Evolutionary conservation across 2,329 filamentous ascomycete genomes (phyloP), one percentile per base, ranked within the genome.

Genomic region (Diplodia sapinea): DNA sequence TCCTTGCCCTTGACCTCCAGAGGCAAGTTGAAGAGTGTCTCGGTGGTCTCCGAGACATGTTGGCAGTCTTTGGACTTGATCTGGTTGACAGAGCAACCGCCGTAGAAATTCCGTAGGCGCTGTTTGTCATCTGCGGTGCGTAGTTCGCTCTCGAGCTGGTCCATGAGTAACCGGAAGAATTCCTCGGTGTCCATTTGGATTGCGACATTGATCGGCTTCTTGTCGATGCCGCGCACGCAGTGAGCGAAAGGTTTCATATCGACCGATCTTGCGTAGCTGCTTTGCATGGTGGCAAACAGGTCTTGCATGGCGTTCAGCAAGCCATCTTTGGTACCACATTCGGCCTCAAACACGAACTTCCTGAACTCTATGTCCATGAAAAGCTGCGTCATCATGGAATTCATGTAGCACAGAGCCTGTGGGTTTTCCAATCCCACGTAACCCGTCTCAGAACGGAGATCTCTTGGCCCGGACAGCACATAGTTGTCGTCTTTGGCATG

Each of bases 121-220:
- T 87, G 88, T 78, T 92, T 96, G 40, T 88, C 87, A n/a, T 88
- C 84, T 1, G 83, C 79, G 11, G 86, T 85, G 20, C 86, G 78
- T 71, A 98, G 88, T 74, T 97, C 92, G 9, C 88, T 87, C 76
- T 99, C 96, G 87, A 93, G 93, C 31, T 93, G 88, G 77, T 96
- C 93, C 73, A 98, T 95, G 0, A 99, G 85, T 4, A 97, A 85
- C 74, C 95, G 97, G 81, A 96, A 98, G 76, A 98, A 99, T 76
- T 97, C 94, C 72, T 98, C 95, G 5, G 97, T 95, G 76, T 99
- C 95, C 92, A 99, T 98, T 78, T 99, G 95, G 68, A 91, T 88
- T 67, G 89, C 88, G 31, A 96, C 89, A 77, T 98, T 93, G 70
- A 99, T 96, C 17, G 87, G 84, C 2, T 88, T 86, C 68, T 93